These are phyloP conservation scores for Psidium guajava DNA, from an alignment of 345 rosid genomes.

Conservation along the genomic window DNA sequence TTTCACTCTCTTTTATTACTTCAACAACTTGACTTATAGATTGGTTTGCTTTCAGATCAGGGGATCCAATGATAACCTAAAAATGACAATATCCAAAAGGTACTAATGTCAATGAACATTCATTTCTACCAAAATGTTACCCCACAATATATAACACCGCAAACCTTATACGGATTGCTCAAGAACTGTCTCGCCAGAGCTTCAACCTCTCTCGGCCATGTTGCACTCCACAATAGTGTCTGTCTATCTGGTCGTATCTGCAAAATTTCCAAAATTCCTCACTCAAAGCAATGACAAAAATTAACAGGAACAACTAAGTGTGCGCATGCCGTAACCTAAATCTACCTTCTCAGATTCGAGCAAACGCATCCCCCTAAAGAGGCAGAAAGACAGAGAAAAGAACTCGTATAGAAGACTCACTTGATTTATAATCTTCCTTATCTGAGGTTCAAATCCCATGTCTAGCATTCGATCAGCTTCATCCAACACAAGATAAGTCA, in stretches of 20 bases:
- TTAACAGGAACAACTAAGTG: neutral
- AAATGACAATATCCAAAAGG: neutral
- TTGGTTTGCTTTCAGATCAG: constrained; percentile 83
- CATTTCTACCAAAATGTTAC: neutral
- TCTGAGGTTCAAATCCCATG: constrained; percentile 99
- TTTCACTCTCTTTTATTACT: constrained; percentile 68
- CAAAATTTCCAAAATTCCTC: neutral
- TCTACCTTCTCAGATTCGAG: neutral
- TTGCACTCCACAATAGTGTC: constrained; percentile 96
- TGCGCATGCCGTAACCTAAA: neutral
- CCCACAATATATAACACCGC: neutral
- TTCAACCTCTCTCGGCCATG: constrained; percentile 97
- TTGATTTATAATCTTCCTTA: constrained; percentile 80
- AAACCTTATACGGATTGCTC: constrained; percentile 79
- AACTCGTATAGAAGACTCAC: constrained; percentile 13
- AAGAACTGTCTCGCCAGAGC: constrained; percentile 82
- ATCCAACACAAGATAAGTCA: constrained; percentile 90
- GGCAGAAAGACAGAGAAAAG: no score
- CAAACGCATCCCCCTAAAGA: neutral
- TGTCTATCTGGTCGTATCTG: constrained; percentile 98
- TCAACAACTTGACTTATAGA: constrained; percentile 85
- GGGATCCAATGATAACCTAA: constrained; percentile 81
- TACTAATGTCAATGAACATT: constrained; percentile 3
- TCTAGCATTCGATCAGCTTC: constrained; percentile 98
- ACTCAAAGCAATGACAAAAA: neutral